These are phyloP conservation scores for Fusarium protoensiforme DNA, from an alignment of 2,329 filamentous ascomycete genomes.

Conservation along the genomic window DNA sequence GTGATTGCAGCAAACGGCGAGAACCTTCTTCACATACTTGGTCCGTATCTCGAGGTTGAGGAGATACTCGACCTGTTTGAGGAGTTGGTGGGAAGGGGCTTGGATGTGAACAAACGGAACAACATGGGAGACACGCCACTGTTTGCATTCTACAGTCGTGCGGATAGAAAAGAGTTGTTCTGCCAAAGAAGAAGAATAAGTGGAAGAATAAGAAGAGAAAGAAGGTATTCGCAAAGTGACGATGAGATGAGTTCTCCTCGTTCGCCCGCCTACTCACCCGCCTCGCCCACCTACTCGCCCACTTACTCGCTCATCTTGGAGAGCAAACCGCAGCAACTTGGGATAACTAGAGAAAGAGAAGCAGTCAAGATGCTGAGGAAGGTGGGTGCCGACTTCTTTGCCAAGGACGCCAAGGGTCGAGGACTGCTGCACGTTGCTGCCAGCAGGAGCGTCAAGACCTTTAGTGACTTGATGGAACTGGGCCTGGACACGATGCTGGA, in stretches of 20 bases:
- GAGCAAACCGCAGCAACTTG: background rate
- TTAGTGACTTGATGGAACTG: constrained; percentile 39
- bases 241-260: background rate
- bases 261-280: background rate
- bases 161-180: background rate
- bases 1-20: constrained; percentile 25
- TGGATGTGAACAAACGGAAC: constrained; percentile 42
- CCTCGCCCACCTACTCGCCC: background rate
- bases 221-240: background rate
- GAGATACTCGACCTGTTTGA: constrained; percentile 22
- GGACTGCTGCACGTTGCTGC: constrained; percentile 47
- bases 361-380: constrained; percentile 21
- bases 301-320: background rate
- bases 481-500: constrained; percentile 46
- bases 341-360: background rate
- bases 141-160: constrained; percentile 21
- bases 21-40: constrained; percentile 36
- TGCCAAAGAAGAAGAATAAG: background rate
- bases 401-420: constrained; percentile 38
- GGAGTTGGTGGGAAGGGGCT: constrained; percentile 17
- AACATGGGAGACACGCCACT: constrained; percentile 38
- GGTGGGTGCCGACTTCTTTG: constrained; percentile 43
- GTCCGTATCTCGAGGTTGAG: background rate
- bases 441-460: constrained; percentile 22
- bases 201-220: too few species aligned